A percentile compares a stretch with the other conserved stretches of the same genome.
Conservation (phyloP, 2,329 filamentous ascomycete species). For the Immersiporthe knoxdaviesiana region DNA sequence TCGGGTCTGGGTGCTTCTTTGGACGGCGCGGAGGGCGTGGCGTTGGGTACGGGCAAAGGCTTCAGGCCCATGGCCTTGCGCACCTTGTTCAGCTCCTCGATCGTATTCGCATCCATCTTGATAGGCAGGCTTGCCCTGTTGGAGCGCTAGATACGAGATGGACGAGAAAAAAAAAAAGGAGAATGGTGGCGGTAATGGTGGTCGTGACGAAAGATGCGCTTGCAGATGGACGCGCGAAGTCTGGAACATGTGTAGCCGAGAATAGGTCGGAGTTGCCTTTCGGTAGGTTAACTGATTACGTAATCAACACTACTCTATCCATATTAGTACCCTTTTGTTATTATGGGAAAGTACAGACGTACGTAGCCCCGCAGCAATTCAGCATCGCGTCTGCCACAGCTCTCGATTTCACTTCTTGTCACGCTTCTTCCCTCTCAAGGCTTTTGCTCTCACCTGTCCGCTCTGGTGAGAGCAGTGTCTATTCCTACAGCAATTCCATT, state of each 20-base stretch:
- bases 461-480: constrained; percentile 67
- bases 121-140: neutral
- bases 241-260: neutral
- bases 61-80: constrained; percentile 88
- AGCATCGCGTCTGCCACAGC: neutral
- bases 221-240: neutral
- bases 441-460: constrained; percentile 48
- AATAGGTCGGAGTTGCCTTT: neutral
- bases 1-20: constrained; percentile 48
- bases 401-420: no score
- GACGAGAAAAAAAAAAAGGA: neutral
- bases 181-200: neutral
- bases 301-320: neutral
- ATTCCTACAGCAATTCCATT: constrained; percentile 85
- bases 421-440: no score
- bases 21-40: constrained; percentile 43
- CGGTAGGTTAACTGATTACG: neutral
- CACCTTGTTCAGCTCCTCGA: constrained; percentile 93
- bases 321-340: neutral
- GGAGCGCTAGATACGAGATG: neutral
- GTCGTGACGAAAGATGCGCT: neutral
- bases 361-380: neutral
- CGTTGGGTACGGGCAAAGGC: constrained; percentile 81
- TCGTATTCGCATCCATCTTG: constrained; percentile 69
- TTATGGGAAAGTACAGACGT: no score